Percentiles rank a stretch among this genome's conserved stretches.
phyloP scores from a whole-genome alignment of 306 rosid genomes.

The Amphicarpaea edgeworthii region DNA sequence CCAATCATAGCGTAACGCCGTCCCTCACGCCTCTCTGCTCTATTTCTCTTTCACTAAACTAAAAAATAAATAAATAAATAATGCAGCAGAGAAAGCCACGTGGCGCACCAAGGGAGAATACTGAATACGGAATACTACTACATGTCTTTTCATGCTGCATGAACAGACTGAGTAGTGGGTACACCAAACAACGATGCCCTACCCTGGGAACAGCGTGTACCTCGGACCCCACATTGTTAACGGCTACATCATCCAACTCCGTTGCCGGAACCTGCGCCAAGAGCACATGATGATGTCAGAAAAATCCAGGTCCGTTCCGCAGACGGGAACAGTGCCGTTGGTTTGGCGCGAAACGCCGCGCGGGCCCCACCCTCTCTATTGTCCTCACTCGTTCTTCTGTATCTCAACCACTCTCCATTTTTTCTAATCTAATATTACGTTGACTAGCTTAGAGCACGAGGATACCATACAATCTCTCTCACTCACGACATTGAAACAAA shows the following conservation, averaged over 20 bases:
- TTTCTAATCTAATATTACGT: too few species aligned
- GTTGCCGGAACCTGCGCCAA: conserved; percentile 41
- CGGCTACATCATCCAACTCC: conserved; percentile 60
- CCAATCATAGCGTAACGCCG: conserved; percentile 46
- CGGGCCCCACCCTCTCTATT: conserved; percentile 39
- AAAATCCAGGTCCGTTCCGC: conserved; percentile 42
- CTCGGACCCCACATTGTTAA: conserved; percentile 59
- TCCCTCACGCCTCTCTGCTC: conserved; percentile 35
- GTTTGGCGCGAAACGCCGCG: conserved; percentile 56
- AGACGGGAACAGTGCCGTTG: conserved; percentile 45
- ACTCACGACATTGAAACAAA: background rate
- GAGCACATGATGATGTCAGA: conserved; percentile 59
- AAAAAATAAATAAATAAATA: background rate
- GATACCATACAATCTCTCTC: background rate
- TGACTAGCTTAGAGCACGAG: conserved; percentile 45
- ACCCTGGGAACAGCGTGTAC: conserved; percentile 39
- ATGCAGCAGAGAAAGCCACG: conserved; percentile 47
- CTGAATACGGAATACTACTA: background rate
- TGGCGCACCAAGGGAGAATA: conserved; percentile 37
- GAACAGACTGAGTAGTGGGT: too few species aligned
- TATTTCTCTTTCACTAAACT: too few species aligned
- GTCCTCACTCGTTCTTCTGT: conserved; percentile 30
- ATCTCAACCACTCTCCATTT: background rate
- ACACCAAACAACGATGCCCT: conserved; percentile 37
- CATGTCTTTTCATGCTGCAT: background rate